A percentile compares a stretch with the other conserved stretches of the same genome.
Evolutionary conservation across 2,329 filamentous ascomycete species (phyloP).

Genomic region (Cadophora malorum): DNA sequence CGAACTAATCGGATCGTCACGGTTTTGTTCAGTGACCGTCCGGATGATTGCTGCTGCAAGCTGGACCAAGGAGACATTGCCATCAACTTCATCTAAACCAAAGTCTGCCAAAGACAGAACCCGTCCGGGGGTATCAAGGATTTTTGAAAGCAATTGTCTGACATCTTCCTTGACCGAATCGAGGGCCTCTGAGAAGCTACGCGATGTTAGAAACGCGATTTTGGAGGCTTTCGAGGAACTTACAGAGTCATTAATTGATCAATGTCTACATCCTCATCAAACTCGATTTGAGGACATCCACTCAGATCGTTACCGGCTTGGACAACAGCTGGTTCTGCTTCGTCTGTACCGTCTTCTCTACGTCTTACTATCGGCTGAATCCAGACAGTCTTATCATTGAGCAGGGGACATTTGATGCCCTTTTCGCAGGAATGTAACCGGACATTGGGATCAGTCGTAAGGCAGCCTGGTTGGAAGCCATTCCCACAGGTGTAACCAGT

Average conservation of each 20-base stretch:
- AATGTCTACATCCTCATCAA: constrained; percentile 57
- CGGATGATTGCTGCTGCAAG: constrained; percentile 39
- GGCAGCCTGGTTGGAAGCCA: constrained; percentile 68
- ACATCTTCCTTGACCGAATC: constrained; percentile 47
- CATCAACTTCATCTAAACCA: constrained; percentile 30
- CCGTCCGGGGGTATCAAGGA: constrained; percentile 35
- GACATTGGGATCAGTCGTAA: constrained; percentile 67
- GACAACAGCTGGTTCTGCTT: constrained; percentile 78
- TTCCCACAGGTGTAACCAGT: constrained; percentile 81
- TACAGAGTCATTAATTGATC: constrained; percentile 61
- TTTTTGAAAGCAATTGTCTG: constrained; percentile 35
- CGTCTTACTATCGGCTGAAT: constrained; percentile 81
- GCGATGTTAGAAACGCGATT: constrained; percentile 16
- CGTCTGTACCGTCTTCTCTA: constrained; percentile 61
- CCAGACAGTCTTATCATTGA: constrained; percentile 65
- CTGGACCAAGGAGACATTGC: constrained; percentile 35
- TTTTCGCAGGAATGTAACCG: constrained; percentile 88
- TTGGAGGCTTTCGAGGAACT: constrained; percentile 32
- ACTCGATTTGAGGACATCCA: constrained; percentile 69
- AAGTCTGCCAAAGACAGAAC: constrained; percentile 40
- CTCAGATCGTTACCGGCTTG: constrained; percentile 80
- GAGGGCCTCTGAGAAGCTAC: constrained; percentile 38
- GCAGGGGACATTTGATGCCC: constrained; percentile 64
- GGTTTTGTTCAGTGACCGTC: constrained; percentile 28
- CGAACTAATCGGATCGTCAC: neutral